Base-by-base conservation (phyloP, 805 yeast genomes). In the Candida caryicola region DNA sequence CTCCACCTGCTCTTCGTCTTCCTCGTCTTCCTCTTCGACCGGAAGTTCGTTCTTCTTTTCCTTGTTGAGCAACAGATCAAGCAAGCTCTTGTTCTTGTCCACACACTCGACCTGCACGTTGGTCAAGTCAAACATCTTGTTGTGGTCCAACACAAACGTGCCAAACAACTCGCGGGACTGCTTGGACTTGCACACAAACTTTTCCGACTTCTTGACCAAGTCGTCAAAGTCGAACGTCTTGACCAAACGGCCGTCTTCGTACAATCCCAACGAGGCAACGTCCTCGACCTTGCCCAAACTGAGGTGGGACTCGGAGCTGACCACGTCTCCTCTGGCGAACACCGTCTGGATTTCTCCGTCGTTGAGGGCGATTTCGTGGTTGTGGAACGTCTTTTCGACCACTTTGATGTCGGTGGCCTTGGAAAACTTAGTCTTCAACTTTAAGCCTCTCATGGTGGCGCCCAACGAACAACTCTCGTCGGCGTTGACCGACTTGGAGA, bases 381-480 rank as follows among this genome's bases (percentile, higher is more conserved):
- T 71, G 46, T 66, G 73, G 29, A 73, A 52, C 0, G 81, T 59
- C 39, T 73, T 73, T 39, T 86, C 95, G 23, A 73, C 53, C 3
- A 87, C 69, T 17, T 68, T 62, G 34, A 87, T 72, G 30, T 77
- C 79, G 7, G 45, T 77, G 5, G 85, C 72, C 48, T 81, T 77
- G 59, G 80, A 82, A 51, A 80, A 74, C 28, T 79, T 74, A n/a
- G 88, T 78, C 27, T 87, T 66, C 33, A 79, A 71, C 37, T 58
- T 59, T 29, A 88, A 83, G 15, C 93, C 98, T 47, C 89, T 76
- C 27, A 85, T 66, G n/a, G 96, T 79, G 2, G 95, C 79, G 34
- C 99, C 99, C 51, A 86, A 72, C 10, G 87, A 96, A 36, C 87
- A 87, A 31, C 97, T 81, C 66, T 93, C 99, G 62, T 93, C 99